Evolutionary conservation across 140 eudicot species (phyloP).

Genomic region (Oenanthe javanica): DNA sequence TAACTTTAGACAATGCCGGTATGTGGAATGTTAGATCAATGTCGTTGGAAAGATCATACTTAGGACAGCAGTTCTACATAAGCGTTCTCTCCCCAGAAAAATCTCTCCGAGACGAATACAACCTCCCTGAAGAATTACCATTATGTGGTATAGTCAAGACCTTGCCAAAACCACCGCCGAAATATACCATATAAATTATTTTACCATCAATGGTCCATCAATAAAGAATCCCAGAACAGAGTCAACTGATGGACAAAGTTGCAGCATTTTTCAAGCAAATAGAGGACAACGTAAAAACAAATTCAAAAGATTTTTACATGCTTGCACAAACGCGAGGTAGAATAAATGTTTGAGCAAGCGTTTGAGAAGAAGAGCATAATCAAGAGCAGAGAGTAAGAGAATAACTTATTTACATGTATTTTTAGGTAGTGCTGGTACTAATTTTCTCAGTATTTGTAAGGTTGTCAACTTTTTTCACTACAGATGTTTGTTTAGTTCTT

Average conservation of each 20-base stretch:
- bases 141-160: conserved; percentile 27
- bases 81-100: conserved; percentile 32
- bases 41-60: conserved; percentile 25
- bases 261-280: background rate
- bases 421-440: background rate
- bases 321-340: conserved; percentile 4
- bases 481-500: background rate
- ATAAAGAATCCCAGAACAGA: background rate
- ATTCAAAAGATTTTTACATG: background rate
- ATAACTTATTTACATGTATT: conserved; percentile 6
- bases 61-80: conserved; percentile 35
- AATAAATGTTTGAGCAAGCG: background rate
- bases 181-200: conserved; percentile 2
- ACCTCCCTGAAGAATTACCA: conserved; percentile 10
- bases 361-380: background rate
- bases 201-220: background rate
- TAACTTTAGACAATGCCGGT: conserved; percentile 37
- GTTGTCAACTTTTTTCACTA: background rate
- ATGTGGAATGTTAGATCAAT: conserved; percentile 38
- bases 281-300: background rate
- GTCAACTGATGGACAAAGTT: background rate
- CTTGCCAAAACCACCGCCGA: conserved; percentile 14
- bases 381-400: conserved; percentile 1
- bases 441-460: background rate
- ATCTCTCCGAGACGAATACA: conserved; percentile 39